Evolutionary conservation across 208 protist genomes (phyloP).

Genomic region (Trypanosoma lewisi): DNA sequence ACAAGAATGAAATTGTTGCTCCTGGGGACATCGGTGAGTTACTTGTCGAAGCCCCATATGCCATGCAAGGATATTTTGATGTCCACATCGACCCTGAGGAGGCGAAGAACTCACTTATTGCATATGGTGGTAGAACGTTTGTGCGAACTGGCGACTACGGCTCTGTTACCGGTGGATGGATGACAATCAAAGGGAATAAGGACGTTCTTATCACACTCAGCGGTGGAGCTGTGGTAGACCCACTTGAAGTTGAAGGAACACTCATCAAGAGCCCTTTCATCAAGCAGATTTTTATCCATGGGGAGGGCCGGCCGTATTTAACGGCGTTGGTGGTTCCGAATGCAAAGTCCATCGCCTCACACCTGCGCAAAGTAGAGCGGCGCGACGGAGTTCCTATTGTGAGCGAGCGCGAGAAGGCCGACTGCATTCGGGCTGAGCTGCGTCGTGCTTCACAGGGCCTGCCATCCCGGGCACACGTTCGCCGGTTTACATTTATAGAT

Average conservation of each 20-base stretch:
- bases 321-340: constrained; percentile 84
- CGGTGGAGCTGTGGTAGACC: constrained; percentile 81
- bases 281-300: constrained; percentile 81
- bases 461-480: constrained; percentile 78
- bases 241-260: constrained; percentile 70
- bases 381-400: constrained; percentile 89
- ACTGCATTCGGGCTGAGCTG: constrained; percentile 84
- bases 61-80: constrained; percentile 92
- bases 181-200: constrained; percentile 83
- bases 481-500: constrained; percentile 89
- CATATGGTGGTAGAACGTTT: constrained; percentile 88
- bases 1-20: constrained; percentile 88
- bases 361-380: constrained; percentile 85
- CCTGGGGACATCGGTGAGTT: constrained; percentile 87
- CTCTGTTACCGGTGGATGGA: constrained; percentile 79
- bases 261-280: constrained; percentile 86
- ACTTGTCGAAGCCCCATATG: constrained; percentile 82
- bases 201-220: constrained; percentile 81
- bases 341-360: constrained; percentile 76
- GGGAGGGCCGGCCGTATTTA: constrained; percentile 70
- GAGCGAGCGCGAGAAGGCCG: constrained; percentile 87
- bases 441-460: constrained; percentile 73
- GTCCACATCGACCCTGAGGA: constrained; percentile 87
- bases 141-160: constrained; percentile 90
- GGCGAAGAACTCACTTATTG: constrained; percentile 81